Evolutionary conservation across 129 eudicot genomes (phyloP).

Genomic region (Silybum marianum): DNA sequence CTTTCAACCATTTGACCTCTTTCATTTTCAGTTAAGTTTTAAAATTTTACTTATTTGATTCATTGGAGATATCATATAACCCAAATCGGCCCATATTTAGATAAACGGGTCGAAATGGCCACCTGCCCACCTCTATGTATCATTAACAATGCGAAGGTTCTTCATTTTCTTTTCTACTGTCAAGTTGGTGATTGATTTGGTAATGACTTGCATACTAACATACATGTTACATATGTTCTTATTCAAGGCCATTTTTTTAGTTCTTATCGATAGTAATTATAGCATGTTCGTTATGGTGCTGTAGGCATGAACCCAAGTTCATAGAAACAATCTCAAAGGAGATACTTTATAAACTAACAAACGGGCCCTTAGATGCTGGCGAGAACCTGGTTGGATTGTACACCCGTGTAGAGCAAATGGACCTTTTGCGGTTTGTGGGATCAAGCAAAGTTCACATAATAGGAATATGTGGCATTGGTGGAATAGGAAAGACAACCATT

Average conservation of each 20-base stretch:
- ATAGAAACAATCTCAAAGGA: constrained; percentile 41
- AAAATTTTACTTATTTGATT: not conserved
- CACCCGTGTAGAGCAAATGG: constrained; percentile 30
- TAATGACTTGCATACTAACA: not conserved
- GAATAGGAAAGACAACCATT: constrained; percentile 43
- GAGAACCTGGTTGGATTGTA: constrained; percentile 34
- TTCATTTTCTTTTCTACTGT: too few species aligned
- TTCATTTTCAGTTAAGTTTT: not conserved
- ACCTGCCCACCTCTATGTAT: not conserved
- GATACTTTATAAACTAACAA: constrained; percentile 20
- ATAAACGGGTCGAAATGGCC: not conserved
- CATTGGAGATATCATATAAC: not conserved
- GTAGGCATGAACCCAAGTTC: constrained; percentile 30
- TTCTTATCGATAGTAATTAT: not conserved
- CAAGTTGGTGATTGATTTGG: too few species aligned
- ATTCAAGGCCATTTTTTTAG: not conserved
- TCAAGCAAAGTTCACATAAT: constrained; percentile 31
- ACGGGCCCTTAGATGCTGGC: constrained; percentile 33
- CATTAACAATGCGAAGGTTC: too few species aligned
- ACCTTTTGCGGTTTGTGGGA: constrained; percentile 11
- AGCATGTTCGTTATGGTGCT: constrained; percentile 21
- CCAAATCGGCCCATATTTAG: not conserved
- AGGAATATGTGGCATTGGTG: constrained; percentile 48
- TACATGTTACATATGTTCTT: not conserved
- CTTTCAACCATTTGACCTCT: not conserved